Percentiles rank a stretch among this genome's conserved stretches.
phyloP scores from a whole-genome alignment of 305 asterid genomes.

The Euphrasia arctica region DNA sequence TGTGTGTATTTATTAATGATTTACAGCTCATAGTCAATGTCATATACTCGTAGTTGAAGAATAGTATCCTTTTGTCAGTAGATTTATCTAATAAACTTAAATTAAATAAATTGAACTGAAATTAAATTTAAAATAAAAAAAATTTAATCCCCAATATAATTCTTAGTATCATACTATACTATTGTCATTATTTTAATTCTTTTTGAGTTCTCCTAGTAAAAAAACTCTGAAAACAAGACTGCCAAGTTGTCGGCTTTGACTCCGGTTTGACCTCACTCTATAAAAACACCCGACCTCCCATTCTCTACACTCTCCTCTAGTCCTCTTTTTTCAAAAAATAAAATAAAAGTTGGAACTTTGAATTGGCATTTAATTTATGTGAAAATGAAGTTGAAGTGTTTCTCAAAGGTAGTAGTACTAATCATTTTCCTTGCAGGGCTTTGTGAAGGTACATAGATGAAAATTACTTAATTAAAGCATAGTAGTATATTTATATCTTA shows the following conservation, averaged over 20 bases:
- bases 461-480: not conserved
- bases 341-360: constrained; percentile 11
- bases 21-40: constrained; percentile 34
- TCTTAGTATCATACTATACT: not conserved
- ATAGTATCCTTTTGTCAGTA: constrained; percentile 9
- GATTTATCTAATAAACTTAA: too few relatives aligned
- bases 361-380: not conserved
- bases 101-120: too few relatives aligned
- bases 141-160: too few relatives aligned
- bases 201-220: constrained; percentile 52
- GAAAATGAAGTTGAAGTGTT: constrained; percentile 42
- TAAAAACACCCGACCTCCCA: constrained; percentile 27
- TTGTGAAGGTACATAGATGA: constrained; percentile 32
- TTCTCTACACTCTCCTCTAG: constrained; percentile 23
- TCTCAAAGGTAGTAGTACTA: constrained; percentile 33
- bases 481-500: too few relatives aligned
- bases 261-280: constrained; percentile 48
- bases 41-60: constrained; percentile 15
- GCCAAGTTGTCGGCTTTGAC: constrained; percentile 68
- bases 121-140: too few relatives aligned
- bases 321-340: constrained; percentile 17
- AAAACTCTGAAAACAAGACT: constrained; percentile 24
- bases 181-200: constrained; percentile 25
- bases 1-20: not conserved
- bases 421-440: constrained; percentile 44